These are phyloP conservation scores for Botryotinia calthae DNA, from an alignment of 2,329 filamentous ascomycete genomes.

Conservation along the genomic window DNA sequence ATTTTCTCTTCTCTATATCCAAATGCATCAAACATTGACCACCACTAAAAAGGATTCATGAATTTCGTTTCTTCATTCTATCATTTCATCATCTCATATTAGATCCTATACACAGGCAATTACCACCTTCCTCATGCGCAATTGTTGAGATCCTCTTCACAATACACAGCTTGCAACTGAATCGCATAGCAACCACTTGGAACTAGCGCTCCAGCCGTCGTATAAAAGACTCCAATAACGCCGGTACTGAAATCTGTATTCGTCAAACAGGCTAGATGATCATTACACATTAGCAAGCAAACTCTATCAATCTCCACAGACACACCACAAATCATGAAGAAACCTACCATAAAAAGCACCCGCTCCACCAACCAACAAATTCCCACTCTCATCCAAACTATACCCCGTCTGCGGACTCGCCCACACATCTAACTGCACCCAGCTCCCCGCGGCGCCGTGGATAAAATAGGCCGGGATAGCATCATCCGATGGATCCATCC, in stretches of 20 bases:
- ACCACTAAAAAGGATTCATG: not conserved
- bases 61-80: not conserved
- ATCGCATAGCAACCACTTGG: slow-evolving; percentile 5
- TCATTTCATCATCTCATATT: not conserved
- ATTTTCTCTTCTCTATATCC: not conserved
- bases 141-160: not conserved
- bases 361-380: not conserved
- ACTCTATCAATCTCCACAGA: not conserved
- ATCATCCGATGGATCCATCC: not conserved
- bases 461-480: not conserved
- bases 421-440: not conserved
- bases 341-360: not conserved
- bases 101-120: not conserved
- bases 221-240: not conserved
- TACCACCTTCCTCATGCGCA: not conserved
- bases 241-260: not conserved
- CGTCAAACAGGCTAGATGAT: not conserved
- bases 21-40: not conserved
- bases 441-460: not conserved
- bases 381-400: not conserved
- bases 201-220: not conserved
- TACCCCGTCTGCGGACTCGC: slow-evolving; percentile 1
- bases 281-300: not conserved
- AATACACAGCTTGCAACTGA: slow-evolving; percentile 3
- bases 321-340: not conserved